A percentile compares a stretch with the other conserved stretches of the same genome.
phyloP scores from a whole-genome alignment of 2,329 filamentous ascomycete genomes.

The Biscogniauxia sp. region DNA sequence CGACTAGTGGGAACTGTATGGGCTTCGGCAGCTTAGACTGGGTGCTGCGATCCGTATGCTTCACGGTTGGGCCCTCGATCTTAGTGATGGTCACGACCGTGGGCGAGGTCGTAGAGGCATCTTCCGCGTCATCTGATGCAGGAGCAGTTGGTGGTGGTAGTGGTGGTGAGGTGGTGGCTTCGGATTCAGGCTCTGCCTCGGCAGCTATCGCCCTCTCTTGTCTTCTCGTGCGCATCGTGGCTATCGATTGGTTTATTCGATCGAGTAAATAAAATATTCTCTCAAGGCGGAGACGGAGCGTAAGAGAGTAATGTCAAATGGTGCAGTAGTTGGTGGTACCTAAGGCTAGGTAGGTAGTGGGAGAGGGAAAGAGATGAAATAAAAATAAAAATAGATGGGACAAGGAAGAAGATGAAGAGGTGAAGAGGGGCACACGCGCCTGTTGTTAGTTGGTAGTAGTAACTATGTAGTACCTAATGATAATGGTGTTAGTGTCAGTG shows the following conservation, averaged over 20 bases:
- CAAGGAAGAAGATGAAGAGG: no score
- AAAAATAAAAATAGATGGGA: background rate
- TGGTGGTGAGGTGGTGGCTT: background rate
- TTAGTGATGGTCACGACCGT: slow-evolving; percentile 27
- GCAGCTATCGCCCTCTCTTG: background rate
- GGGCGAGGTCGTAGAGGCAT: slow-evolving; percentile 9
- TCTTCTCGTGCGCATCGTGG: slow-evolving; percentile 12
- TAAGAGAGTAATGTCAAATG: background rate
- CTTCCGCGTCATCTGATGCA: background rate
- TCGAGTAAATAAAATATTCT: slow-evolving; percentile 36
- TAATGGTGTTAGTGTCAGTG: no score
- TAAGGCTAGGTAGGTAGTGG: no score
- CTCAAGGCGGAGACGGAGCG: slow-evolving; percentile 31
- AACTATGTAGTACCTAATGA: no score
- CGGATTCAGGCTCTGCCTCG: background rate
- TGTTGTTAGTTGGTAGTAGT: no score
- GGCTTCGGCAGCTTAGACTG: slow-evolving; percentile 40
- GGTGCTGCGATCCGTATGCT: slow-evolving; percentile 5
- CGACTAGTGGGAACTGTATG: slow-evolving; percentile 53
- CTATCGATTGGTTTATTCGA: background rate
- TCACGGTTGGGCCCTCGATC: slow-evolving; percentile 22
- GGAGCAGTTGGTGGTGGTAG: background rate
- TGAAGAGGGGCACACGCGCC: no score
- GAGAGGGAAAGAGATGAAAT: background rate
- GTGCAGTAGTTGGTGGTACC: background rate